These are phyloP conservation scores for Barnettozyma siamensis DNA, from an alignment of 805 yeast species.

Conservation along the genomic window DNA sequence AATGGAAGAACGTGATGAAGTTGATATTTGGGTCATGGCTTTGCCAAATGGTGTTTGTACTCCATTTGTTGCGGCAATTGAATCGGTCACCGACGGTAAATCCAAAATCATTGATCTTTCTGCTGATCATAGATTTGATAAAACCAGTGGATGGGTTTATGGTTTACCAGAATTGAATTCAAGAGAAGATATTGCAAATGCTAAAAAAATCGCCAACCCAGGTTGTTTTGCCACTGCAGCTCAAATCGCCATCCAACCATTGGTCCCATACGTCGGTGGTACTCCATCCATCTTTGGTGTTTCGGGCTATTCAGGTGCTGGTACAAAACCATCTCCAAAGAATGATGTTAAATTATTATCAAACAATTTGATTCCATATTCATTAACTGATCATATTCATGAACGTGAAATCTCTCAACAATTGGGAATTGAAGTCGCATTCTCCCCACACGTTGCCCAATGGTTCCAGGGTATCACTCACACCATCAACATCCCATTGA, in stretches of 20 bases:
- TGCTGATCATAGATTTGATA: conserved; percentile 94
- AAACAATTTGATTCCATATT: conserved; percentile 89
- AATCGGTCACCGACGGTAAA: conserved; percentile 53
- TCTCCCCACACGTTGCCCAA: conserved; percentile 96
- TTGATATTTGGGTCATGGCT: conserved; percentile 99
- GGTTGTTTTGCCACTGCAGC: conserved; percentile 99
- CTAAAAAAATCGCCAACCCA: conserved; percentile 88
- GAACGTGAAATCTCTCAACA: conserved; percentile 87
- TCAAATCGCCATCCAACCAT: conserved; percentile 86
- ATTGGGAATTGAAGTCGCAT: conserved; percentile 74
- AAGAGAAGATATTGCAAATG: conserved; percentile 58
- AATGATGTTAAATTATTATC: conserved; percentile 72
- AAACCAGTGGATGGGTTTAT: conserved; percentile 81
- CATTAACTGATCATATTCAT: conserved; percentile 94
- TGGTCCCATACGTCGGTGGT: conserved; percentile 61
- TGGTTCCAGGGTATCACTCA: conserved; percentile 99
- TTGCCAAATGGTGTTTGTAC: conserved; percentile 96
- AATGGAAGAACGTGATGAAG: conserved; percentile 68
- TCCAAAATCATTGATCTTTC: conserved; percentile 87
- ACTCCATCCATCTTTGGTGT: conserved; percentile 89
- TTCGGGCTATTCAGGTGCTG: conserved; percentile 98
- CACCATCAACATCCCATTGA: conserved; percentile 86
- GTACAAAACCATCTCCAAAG: conserved; percentile 96
- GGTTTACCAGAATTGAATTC: conserved; percentile 91
- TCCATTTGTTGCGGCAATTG: conserved; percentile 79